Evolutionary conservation across 495 filamentous ascomycete species (phyloP), one percentile per base, ranked within the genome.

Genomic region (Chaetomium cochliodes): DNA sequence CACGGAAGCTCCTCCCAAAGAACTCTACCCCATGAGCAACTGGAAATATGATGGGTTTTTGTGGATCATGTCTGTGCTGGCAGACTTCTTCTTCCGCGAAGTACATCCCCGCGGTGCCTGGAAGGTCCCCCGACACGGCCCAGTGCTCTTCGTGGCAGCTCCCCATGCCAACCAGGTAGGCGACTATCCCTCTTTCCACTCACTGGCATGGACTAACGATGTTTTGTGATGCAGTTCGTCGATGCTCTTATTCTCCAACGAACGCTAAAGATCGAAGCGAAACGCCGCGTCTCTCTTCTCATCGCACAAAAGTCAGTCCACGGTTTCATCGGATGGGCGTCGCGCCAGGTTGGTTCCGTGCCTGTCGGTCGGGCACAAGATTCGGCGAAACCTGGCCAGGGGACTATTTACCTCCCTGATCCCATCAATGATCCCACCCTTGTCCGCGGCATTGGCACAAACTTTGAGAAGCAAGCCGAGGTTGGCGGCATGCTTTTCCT

Each of bases 51-150:
- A 96, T 79, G 77, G 87, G 50, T 84, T 92, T 68, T 81, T 97
- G 42, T 93, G 90, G 86, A 83, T 80, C 11, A 89, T 93, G 76
- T 93, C 92, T 2, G 82, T 97, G 57, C 81, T 97, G 25, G 86
- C 92, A 42, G 94, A 97, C 73, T 85, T 97, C 60, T 98, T 98
- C 85, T 98, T 98, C 82, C 87, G 94, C 69, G 94, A 98, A 78
- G 90, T 98, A 3, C 93, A 98, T 72, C 93, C 94, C 9, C 89
- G 94, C 52, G 91, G 92, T 62, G 88, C 91, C 54, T 98, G 94
- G 91, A 91, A 91, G 75, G 89, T 98, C 25, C 94, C 94, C 42
- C 84, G 87, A 64, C 83, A 85, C 66, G 94, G 92, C 2, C 93
- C 94, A 0, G 85, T 98, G 60, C 92, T 98, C 47, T 93, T 98